These are phyloP conservation scores for Sporothrix pseudoabietina DNA, from an alignment of 2,329 filamentous ascomycete species.

Conservation along the genomic window DNA sequence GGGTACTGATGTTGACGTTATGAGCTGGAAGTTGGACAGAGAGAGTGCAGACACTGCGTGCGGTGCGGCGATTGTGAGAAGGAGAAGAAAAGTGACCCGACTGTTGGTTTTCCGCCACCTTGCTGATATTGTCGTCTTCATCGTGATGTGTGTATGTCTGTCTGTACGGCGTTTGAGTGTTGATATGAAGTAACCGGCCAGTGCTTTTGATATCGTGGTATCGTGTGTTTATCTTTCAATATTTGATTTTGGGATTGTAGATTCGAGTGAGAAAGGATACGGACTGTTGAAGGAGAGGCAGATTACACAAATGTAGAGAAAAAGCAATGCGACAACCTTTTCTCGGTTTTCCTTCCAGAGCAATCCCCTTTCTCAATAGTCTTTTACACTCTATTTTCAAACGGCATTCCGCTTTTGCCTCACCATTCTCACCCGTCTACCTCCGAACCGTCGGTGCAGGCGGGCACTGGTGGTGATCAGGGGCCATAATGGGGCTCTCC, in stretches of 20 bases:
- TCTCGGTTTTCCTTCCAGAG: neutral
- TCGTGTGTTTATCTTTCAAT: neutral
- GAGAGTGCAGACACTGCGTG: slow-evolving; percentile 40
- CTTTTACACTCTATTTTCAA: neutral
- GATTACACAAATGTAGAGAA: neutral
- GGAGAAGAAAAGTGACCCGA: neutral
- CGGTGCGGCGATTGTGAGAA: slow-evolving; percentile 30
- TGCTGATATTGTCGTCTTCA: slow-evolving; percentile 4
- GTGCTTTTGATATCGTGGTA: neutral
- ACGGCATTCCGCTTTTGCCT: neutral
- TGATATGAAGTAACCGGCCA: neutral
- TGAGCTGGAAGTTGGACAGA: slow-evolving; percentile 47
- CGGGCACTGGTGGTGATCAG: slow-evolving; percentile 16
- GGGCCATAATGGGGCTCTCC: neutral
- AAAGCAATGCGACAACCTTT: neutral
- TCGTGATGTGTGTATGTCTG: neutral
- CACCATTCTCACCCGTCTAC: neutral
- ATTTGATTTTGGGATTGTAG: neutral
- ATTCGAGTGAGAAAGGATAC: neutral
- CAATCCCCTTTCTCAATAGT: neutral
- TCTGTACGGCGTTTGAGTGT: neutral
- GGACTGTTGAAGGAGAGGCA: neutral
- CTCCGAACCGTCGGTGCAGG: slow-evolving; percentile 11
- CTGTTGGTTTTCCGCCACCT: neutral
- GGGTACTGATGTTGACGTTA: slow-evolving; percentile 44